phyloP scores from a whole-genome alignment of 371 early-diverging fungal species.

The Syncephalastrum sp. region DNA sequence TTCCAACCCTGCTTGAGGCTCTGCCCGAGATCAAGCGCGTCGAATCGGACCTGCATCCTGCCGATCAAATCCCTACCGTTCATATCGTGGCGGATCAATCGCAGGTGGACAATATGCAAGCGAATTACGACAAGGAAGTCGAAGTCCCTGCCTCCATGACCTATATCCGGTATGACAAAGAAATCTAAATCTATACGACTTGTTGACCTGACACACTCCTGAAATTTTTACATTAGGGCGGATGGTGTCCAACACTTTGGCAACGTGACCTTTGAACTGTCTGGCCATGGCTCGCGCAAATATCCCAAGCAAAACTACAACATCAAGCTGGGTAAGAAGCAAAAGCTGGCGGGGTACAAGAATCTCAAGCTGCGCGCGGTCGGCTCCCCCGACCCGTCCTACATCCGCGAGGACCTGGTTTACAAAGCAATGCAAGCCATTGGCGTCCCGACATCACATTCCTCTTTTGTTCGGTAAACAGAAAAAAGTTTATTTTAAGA shows the following conservation, averaged over 20 bases:
- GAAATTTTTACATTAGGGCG: neutral
- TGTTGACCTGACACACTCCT: neutral
- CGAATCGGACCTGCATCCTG: constrained; percentile 10
- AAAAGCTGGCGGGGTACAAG: constrained; percentile 10
- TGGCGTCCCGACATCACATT: constrained; percentile 13
- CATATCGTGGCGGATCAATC: constrained; percentile 20
- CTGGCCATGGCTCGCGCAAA: constrained; percentile 13
- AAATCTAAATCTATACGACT: neutral
- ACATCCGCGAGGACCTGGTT: constrained; percentile 18
- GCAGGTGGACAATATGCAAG: constrained; percentile 21
- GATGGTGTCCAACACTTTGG: constrained; percentile 5
- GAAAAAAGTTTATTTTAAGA: no score
- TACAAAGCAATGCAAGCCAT: constrained; percentile 13
- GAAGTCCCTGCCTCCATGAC: constrained; percentile 19
- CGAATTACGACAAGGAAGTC: constrained; percentile 12
- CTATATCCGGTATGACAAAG: constrained; percentile 27
- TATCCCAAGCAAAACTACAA: constrained; percentile 20
- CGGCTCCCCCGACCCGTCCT: constrained; percentile 18
- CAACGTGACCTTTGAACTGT: constrained; percentile 8
- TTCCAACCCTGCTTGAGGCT: constrained; percentile 5
- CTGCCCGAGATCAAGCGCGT: constrained; percentile 7
- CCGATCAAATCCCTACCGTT: constrained; percentile 31
- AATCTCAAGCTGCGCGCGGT: constrained; percentile 18
- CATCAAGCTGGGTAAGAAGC: constrained; percentile 11
- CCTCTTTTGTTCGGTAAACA: constrained; percentile 20